phyloP scores from a whole-genome alignment of 2,329 filamentous ascomycete species.

The Venturia aucupariae region DNA sequence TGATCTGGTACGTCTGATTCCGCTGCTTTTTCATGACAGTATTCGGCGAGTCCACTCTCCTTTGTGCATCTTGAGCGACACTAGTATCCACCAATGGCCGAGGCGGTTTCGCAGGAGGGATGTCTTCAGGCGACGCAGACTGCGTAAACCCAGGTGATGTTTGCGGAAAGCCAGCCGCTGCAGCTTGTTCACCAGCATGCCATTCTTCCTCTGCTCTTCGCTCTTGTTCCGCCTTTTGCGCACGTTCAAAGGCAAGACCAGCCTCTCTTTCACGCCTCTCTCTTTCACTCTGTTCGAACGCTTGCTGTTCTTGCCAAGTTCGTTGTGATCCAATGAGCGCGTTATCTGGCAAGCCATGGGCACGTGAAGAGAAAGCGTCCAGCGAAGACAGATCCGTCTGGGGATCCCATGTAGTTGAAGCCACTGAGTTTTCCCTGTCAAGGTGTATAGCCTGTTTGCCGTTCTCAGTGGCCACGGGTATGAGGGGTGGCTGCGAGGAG shows the following conservation, averaged over 20 bases:
- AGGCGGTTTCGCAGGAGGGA: conserved; percentile 26
- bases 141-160: conserved; percentile 21
- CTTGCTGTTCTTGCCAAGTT: conserved; percentile 26
- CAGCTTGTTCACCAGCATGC: conserved; percentile 20
- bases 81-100: conserved; percentile 19
- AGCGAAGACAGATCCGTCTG: conserved; percentile 23
- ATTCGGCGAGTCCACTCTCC: conserved; percentile 20
- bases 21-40: conserved; percentile 37
- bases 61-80: conserved; percentile 11
- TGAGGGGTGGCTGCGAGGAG: conserved; percentile 6
- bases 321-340: conserved; percentile 17
- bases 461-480: conserved; percentile 20
- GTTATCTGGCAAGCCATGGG: conserved; percentile 20
- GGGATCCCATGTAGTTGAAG: conserved; percentile 24
- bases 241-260: conserved; percentile 19
- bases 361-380: conserved; percentile 23
- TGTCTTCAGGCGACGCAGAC: conserved; percentile 25
- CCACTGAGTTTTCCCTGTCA: conserved; percentile 19
- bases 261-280: conserved; percentile 21
- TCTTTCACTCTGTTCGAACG: conserved; percentile 23
- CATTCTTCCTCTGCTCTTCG: conserved; percentile 23
- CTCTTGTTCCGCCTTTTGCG: conserved; percentile 20
- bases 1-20: conserved; percentile 78
- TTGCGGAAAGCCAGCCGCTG: conserved; percentile 12
- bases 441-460: conserved; percentile 19